These are phyloP conservation scores for Pachyrhizus erosus DNA, from an alignment of 306 rosid genomes.

Conservation along the genomic window DNA sequence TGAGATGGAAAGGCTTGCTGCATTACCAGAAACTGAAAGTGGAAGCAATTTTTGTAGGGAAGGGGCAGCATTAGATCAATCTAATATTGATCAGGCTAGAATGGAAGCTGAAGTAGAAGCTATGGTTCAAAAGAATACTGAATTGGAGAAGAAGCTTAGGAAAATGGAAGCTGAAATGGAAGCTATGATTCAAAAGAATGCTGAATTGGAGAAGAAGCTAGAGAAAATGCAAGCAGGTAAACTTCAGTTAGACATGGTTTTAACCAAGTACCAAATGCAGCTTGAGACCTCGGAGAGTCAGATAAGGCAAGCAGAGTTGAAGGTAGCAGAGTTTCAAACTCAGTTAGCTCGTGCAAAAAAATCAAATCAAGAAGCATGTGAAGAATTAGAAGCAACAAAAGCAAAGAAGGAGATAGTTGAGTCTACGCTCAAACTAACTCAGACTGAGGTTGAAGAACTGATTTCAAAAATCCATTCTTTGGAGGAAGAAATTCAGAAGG, in stretches of 20 bases:
- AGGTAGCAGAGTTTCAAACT: conserved; percentile 56
- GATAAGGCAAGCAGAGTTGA: conserved; percentile 55
- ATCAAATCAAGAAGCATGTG: conserved; percentile 57
- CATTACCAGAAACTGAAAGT: conserved; percentile 56
- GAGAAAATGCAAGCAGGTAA: conserved; percentile 58
- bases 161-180: conserved; percentile 58
- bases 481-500: conserved; percentile 66
- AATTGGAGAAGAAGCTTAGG: conserved; percentile 61
- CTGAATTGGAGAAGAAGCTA: conserved; percentile 60
- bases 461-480: conserved; percentile 52
- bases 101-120: conserved; percentile 55
- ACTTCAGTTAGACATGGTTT: conserved; percentile 55
- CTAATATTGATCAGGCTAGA: conserved; percentile 40
- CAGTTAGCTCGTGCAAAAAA: conserved; percentile 58
- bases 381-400: conserved; percentile 54
- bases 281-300: conserved; percentile 57
- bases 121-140: conserved; percentile 51
- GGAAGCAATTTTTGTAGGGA: conserved; percentile 44
- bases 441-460: conserved; percentile 56
- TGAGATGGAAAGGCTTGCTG: conserved; percentile 87
- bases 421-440: conserved; percentile 51
- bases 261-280: conserved; percentile 52
- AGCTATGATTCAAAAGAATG: conserved; percentile 52
- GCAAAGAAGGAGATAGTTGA: conserved; percentile 59
- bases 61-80: conserved; percentile 45